phyloP scores from a whole-genome alignment of 306 rosid genomes.

The Cucurbita pepo region DNA sequence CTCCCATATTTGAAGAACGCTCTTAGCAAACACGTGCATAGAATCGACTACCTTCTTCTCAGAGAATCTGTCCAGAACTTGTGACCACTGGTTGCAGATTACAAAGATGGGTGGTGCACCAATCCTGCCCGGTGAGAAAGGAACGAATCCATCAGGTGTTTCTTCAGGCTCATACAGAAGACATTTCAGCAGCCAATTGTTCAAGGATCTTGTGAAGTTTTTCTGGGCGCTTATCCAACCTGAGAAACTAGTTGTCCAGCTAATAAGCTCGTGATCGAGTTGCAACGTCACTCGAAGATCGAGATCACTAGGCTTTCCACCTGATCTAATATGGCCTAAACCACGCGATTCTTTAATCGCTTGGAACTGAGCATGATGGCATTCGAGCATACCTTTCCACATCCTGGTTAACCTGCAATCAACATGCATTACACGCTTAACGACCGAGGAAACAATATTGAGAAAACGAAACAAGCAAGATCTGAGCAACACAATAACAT shows the following conservation, averaged over 20 bases:
- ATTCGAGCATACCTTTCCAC: conserved; percentile 96
- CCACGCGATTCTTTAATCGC: conserved; percentile 77
- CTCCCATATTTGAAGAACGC: conserved; percentile 73
- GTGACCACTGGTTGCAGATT: conserved; percentile 90
- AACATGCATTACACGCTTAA: background rate
- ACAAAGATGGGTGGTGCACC: conserved; percentile 92
- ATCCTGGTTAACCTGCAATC: conserved; percentile 57
- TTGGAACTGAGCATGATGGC: conserved; percentile 67
- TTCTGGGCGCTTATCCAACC: conserved; percentile 80
- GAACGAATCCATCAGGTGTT: conserved; percentile 75
- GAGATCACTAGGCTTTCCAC: conserved; percentile 49
- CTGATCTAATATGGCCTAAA: conserved; percentile 50
- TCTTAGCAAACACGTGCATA: conserved; percentile 56
- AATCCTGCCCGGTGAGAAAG: conserved; percentile 81
- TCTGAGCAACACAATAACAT: background rate
- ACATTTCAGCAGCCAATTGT: conserved; percentile 83
- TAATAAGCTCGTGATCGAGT: conserved; percentile 70
- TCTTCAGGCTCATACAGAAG: conserved; percentile 76
- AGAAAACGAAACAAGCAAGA: background rate
- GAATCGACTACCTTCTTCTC: conserved; percentile 79
- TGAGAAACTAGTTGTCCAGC: conserved; percentile 72
- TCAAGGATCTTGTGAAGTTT: conserved; percentile 69
- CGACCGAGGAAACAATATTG: background rate
- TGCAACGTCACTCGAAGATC: conserved; percentile 50
- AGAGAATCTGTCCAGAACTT: conserved; percentile 69